phyloP scores from a whole-genome alignment of 345 rosid species.

The Turritis glabra region DNA sequence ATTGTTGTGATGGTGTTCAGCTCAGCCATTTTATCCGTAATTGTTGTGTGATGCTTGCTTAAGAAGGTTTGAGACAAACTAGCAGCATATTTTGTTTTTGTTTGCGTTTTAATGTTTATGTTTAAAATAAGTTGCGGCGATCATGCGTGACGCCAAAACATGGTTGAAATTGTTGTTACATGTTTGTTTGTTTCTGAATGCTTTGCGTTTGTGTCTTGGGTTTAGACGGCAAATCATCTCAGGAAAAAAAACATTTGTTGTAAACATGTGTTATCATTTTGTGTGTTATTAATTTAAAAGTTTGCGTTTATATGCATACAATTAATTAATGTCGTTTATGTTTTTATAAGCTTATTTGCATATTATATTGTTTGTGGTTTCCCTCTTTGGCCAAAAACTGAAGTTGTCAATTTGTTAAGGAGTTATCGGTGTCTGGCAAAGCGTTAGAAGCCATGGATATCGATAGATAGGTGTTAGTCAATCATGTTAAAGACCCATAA shows the following conservation, averaged over 20 bases:
- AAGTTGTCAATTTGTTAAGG: background rate
- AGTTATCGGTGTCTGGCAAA: too few species aligned
- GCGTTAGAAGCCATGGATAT: too few species aligned
- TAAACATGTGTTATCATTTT: too few species aligned
- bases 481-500: too few species aligned
- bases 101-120: background rate
- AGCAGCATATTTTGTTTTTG: background rate
- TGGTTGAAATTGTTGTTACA: background rate
- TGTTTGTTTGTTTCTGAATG: background rate
- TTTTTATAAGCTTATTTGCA: background rate
- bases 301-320: background rate
- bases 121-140: background rate
- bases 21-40: background rate
- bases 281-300: too few species aligned
- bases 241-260: too few species aligned
- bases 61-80: background rate
- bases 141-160: background rate
- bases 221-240: too few species aligned
- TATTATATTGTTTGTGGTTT: too few species aligned
- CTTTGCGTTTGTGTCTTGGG: background rate
- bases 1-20: background rate
- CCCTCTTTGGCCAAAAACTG: background rate
- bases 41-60: conserved; percentile 25
- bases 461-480: too few species aligned
- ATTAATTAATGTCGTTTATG: too few species aligned